These are phyloP conservation scores for Rhododendron kiyosumense DNA, from an alignment of 148 eudicot species.

Conservation along the genomic window DNA sequence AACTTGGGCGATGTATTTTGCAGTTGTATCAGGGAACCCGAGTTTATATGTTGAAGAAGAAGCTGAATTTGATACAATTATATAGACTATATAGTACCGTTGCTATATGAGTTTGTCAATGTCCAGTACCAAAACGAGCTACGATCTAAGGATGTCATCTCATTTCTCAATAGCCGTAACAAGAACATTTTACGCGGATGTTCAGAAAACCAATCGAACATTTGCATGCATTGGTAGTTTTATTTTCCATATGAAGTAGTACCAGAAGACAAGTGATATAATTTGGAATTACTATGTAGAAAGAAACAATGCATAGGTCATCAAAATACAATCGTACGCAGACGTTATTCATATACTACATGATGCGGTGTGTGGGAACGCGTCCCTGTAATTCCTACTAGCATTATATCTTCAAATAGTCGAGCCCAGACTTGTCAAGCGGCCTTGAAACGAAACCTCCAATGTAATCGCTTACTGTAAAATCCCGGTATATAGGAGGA, in stretches of 20 bases:
- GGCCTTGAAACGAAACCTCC: background rate
- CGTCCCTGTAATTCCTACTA: background rate
- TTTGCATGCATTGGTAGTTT: too few relatives aligned
- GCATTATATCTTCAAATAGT: background rate
- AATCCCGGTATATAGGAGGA: constrained; percentile 12
- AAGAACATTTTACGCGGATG: too few relatives aligned
- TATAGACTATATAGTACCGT: too few relatives aligned
- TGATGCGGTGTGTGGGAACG: background rate
- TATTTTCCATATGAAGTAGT: background rate
- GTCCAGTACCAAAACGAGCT: too few relatives aligned
- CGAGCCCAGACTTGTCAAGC: background rate
- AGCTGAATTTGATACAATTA: too few relatives aligned
- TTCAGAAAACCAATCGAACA: too few relatives aligned
- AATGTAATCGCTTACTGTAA: background rate
- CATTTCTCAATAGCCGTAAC: too few relatives aligned
- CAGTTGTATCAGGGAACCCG: too few relatives aligned
- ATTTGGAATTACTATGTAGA: background rate
- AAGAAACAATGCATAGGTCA: background rate
- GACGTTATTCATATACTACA: background rate
- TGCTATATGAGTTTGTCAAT: too few relatives aligned
- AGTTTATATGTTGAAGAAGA: too few relatives aligned
- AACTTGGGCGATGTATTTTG: too few relatives aligned
- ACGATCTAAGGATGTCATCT: too few relatives aligned
- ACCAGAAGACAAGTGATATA: background rate
- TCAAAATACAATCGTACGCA: background rate